A percentile compares a stretch with the other conserved stretches of the same genome.
These are phyloP conservation scores for Alectoria sarmentosa DNA, from an alignment of 495 filamentous ascomycete species.

Conservation along the genomic window DNA sequence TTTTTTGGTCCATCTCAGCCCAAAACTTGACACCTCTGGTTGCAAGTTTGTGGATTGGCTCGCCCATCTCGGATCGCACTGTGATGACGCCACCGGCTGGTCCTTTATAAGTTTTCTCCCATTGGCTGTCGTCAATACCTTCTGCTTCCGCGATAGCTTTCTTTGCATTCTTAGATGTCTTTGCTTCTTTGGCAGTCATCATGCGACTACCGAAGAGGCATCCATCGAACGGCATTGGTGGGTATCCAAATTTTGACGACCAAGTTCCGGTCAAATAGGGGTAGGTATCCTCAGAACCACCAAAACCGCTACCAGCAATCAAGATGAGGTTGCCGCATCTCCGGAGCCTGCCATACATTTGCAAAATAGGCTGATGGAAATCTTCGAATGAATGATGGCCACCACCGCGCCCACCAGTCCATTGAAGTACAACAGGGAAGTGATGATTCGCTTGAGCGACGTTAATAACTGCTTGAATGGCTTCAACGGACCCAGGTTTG, in stretches of 20 bases:
- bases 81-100: constrained; percentile 90
- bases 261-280: constrained; percentile 86
- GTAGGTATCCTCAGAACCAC: constrained; percentile 84
- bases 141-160: constrained; percentile 88
- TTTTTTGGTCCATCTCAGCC: constrained; percentile 97
- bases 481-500: constrained; percentile 87
- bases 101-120: constrained; percentile 96
- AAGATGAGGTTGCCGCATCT: constrained; percentile 79
- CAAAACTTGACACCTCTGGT: constrained; percentile 92
- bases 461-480: constrained; percentile 84
- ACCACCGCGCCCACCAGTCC: constrained; percentile 91
- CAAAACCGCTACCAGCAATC: constrained; percentile 87
- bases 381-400: constrained; percentile 95
- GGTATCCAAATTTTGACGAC: constrained; percentile 79
- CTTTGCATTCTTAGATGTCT: constrained; percentile 90
- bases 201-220: constrained; percentile 84
- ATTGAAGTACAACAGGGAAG: constrained; percentile 87
- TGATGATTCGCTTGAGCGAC: constrained; percentile 84
- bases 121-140: constrained; percentile 79
- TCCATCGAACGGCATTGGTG: constrained; percentile 91
- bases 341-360: constrained; percentile 81
- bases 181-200: constrained; percentile 92
- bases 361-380: constrained; percentile 88
- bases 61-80: constrained; percentile 97
- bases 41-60: constrained; percentile 97